These are phyloP conservation scores for Extremus antarcticus DNA, from an alignment of 495 filamentous ascomycete genomes.

Conservation along the genomic window DNA sequence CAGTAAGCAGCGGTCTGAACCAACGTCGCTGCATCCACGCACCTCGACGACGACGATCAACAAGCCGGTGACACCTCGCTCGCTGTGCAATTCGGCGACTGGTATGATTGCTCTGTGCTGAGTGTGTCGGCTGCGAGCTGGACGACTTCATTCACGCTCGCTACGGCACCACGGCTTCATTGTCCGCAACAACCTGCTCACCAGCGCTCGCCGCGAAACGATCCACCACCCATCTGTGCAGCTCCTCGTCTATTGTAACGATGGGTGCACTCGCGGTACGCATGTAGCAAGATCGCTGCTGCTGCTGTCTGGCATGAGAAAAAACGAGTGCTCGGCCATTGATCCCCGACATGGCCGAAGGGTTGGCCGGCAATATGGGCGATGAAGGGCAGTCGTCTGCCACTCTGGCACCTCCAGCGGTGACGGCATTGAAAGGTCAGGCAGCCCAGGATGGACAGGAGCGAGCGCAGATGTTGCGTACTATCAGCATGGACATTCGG, in stretches of 20 bases:
- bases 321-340: background rate
- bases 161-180: background rate
- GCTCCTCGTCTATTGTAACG: slow-evolving; percentile 5
- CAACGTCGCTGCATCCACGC: background rate
- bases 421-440: background rate
- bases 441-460: background rate
- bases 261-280: slow-evolving; percentile 5
- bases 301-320: slow-evolving; percentile 1
- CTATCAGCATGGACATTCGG: slow-evolving; percentile 55
- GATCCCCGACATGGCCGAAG: background rate
- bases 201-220: background rate
- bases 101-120: background rate
- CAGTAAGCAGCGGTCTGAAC: background rate
- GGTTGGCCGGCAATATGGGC: slow-evolving; percentile 8
- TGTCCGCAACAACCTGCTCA: background rate
- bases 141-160: background rate
- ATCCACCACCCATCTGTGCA: background rate
- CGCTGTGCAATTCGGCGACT: background rate
- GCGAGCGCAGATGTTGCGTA: slow-evolving; percentile 40
- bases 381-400: slow-evolving; percentile 3
- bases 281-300: slow-evolving; percentile 2
- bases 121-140: background rate
- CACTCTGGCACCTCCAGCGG: slow-evolving; percentile 4
- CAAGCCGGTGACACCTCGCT: background rate
- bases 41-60: background rate